These are phyloP conservation scores for Omphalea diandra DNA, from an alignment of 441 rosid genomes.

Conservation along the genomic window DNA sequence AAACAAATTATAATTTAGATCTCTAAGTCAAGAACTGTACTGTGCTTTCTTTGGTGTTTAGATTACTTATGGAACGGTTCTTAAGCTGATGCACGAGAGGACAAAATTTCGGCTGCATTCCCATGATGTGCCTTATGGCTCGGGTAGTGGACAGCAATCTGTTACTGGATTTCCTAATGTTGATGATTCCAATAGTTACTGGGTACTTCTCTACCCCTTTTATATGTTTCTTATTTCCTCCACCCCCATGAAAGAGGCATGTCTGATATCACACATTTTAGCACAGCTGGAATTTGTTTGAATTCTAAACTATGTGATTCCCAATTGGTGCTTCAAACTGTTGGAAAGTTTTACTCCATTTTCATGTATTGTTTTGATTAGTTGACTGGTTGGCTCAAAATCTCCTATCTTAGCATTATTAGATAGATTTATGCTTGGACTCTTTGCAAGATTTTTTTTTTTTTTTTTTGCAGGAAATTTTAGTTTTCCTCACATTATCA, in stretches of 20 bases:
- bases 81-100: slow-evolving; percentile 92
- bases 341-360: not conserved
- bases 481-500: not conserved
- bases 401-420: not conserved
- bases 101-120: slow-evolving; percentile 83
- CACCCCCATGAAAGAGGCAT: not conserved
- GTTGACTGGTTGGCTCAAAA: not conserved
- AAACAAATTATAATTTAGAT: too few species aligned
- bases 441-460: not conserved
- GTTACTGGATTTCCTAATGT: slow-evolving; percentile 85
- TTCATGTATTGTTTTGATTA: not conserved
- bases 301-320: not conserved
- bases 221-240: not conserved
- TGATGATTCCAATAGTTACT: slow-evolving; percentile 92
- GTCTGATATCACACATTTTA: not conserved
- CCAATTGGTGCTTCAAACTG: not conserved
- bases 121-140: slow-evolving; percentile 96
- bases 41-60: slow-evolving; percentile 22
- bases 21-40: not conserved
- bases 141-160: slow-evolving; percentile 99
- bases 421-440: not conserved
- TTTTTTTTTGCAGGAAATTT: not conserved
- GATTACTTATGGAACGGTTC: slow-evolving; percentile 83
- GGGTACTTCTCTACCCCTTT: slow-evolving; percentile 51
- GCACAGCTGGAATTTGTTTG: not conserved